Conservation (phyloP, 2,329 filamentous ascomycete species). For the Metarhizium album region DNA sequence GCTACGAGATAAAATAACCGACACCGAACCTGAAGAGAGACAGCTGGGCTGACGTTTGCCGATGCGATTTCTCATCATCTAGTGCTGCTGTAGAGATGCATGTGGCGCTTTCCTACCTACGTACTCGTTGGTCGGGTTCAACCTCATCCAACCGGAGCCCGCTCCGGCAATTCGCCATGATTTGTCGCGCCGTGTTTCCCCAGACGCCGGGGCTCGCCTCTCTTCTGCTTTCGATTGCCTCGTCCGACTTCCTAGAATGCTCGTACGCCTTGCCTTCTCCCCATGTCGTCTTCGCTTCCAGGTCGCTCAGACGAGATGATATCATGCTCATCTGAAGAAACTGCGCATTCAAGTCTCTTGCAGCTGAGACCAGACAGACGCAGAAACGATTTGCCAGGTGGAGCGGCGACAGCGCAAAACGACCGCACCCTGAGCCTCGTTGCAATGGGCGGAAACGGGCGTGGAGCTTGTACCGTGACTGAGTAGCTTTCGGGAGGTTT, state of each 20-base stretch:
- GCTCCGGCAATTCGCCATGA: background rate
- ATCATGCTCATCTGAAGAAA: conserved; percentile 40
- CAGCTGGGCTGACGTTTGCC: background rate
- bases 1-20: conserved; percentile 31
- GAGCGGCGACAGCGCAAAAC: too few species aligned
- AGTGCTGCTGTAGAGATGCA: background rate
- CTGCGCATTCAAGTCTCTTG: conserved; percentile 12
- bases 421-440: background rate
- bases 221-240: conserved; percentile 10
- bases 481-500: too few species aligned
- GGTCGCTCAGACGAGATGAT: conserved; percentile 27
- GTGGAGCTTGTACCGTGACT: background rate
- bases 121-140: background rate
- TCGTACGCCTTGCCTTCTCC: conserved; percentile 13
- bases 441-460: background rate
- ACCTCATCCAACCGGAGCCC: background rate
- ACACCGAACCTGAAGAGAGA: background rate
- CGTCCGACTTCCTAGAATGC: conserved; percentile 15
- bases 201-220: background rate
- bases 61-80: background rate
- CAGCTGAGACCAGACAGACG: background rate
- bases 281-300: conserved; percentile 22
- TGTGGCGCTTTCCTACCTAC: background rate
- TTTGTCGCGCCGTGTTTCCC: background rate
- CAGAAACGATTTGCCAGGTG: too few species aligned